Evolutionary conservation across 2,329 filamentous ascomycete species (phyloP).

Genomic region (Cladosporium sp.): DNA sequence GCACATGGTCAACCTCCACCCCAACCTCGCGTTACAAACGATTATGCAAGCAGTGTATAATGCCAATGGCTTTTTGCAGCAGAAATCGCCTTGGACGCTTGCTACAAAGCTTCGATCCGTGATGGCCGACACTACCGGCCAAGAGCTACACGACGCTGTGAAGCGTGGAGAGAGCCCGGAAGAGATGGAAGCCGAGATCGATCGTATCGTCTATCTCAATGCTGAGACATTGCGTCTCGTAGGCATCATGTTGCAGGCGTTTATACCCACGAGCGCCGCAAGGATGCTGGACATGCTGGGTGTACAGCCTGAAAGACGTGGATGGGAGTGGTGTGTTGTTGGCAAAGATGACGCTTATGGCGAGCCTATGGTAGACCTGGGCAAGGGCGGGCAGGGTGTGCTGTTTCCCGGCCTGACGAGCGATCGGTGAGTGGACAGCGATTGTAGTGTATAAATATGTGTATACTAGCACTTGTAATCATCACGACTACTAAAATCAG

Average conservation of each 20-base stretch:
- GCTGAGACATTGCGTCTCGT: conserved; percentile 76
- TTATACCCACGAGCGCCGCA: conserved; percentile 77
- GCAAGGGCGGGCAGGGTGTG: conserved; percentile 46
- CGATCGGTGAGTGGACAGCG: conserved; percentile 19
- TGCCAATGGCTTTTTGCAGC: conserved; percentile 67
- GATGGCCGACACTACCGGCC: conserved; percentile 32
- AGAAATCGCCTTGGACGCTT: conserved; percentile 67
- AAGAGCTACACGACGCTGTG: conserved; percentile 30
- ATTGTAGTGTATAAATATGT: not conserved
- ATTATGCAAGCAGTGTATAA: conserved; percentile 64
- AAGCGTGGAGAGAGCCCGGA: conserved; percentile 27
- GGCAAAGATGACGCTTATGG: conserved; percentile 73
- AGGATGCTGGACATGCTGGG: conserved; percentile 75
- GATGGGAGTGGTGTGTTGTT: conserved; percentile 61
- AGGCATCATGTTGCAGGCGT: conserved; percentile 84
- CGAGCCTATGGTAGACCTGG: conserved; percentile 41
- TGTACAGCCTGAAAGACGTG: conserved; percentile 63
- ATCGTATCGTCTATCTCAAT: conserved; percentile 66
- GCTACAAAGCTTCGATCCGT: conserved; percentile 38
- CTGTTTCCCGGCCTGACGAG: conserved; percentile 53
- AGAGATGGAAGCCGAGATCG: conserved; percentile 45
- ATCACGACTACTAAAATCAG: not conserved
- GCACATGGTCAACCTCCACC: conserved; percentile 64
- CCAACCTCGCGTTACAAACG: conserved; percentile 63
- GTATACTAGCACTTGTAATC: not conserved